Evolutionary conservation across 306 rosid genomes (phyloP).

Genomic region (Glycine soja): DNA sequence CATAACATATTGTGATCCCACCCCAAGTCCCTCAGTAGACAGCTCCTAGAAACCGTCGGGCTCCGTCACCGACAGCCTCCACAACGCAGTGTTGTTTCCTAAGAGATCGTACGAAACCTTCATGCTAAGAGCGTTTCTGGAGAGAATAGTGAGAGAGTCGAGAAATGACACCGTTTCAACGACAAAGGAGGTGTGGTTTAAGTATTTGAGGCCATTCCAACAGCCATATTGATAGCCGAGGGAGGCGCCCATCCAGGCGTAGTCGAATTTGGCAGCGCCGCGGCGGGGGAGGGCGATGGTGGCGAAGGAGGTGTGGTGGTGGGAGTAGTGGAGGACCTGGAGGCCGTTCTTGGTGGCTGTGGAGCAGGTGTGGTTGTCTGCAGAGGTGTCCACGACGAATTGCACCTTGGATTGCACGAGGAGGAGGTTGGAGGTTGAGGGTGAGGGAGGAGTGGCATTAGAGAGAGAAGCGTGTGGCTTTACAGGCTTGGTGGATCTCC

Average conservation of each 20-base stretch:
- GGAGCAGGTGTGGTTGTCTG: constrained; percentile 46
- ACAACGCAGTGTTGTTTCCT: constrained; percentile 61
- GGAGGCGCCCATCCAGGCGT: constrained; percentile 79
- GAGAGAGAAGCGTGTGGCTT: constrained; percentile 79
- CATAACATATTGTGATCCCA: neutral
- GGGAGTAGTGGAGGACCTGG: constrained; percentile 57
- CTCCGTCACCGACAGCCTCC: constrained; percentile 83
- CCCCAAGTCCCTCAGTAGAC: neutral
- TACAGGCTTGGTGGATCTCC: constrained; percentile 63
- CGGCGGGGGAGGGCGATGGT: constrained; percentile 47
- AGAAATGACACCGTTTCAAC: constrained; percentile 70
- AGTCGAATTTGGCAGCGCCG: constrained; percentile 59
- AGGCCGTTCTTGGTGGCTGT: constrained; percentile 58
- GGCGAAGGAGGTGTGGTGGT: constrained; percentile 57
- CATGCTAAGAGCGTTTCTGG: constrained; percentile 91
- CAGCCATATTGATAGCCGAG: constrained; percentile 79
- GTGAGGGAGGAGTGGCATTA: constrained; percentile 55
- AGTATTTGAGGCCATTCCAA: constrained; percentile 84
- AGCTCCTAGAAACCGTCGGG: constrained; percentile 79
- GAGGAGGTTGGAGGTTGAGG: constrained; percentile 56
- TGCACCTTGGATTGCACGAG: constrained; percentile 58
- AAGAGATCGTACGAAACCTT: constrained; percentile 57
- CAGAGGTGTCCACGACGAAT: constrained; percentile 54
- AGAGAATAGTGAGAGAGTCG: constrained; percentile 48
- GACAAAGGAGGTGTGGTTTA: constrained; percentile 67